These are phyloP conservation scores for Aspergillus sp. DNA, from an alignment of 2,329 filamentous ascomycete genomes.

Conservation along the genomic window DNA sequence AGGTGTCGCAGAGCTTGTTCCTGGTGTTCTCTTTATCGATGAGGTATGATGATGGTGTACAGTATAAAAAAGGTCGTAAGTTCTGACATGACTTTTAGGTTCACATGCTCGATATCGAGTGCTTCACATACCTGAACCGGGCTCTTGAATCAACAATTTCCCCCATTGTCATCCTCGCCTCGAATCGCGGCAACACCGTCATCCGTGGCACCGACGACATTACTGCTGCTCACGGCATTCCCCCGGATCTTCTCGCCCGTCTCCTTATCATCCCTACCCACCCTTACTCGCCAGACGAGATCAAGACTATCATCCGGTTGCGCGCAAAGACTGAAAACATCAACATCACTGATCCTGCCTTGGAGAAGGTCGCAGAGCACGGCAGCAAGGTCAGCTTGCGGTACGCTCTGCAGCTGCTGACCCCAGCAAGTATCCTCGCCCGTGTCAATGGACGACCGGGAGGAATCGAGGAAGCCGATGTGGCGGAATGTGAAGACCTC, in stretches of 20 bases:
- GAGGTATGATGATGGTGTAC: slow-evolving; percentile 59
- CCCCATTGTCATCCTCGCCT: slow-evolving; percentile 94
- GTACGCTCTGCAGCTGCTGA: slow-evolving; percentile 88
- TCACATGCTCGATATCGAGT: slow-evolving; percentile 99
- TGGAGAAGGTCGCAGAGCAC: slow-evolving; percentile 81
- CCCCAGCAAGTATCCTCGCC: slow-evolving; percentile 85
- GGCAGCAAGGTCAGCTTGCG: slow-evolving; percentile 85
- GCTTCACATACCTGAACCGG: slow-evolving; percentile 97
- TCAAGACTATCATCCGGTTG: slow-evolving; percentile 84
- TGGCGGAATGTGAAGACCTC: slow-evolving; percentile 75
- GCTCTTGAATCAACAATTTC: slow-evolving; percentile 94
- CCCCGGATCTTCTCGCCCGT: slow-evolving; percentile 85
- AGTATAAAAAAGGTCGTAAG: neutral
- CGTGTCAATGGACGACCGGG: slow-evolving; percentile 73
- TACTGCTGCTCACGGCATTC: slow-evolving; percentile 86
- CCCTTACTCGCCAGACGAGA: slow-evolving; percentile 81
- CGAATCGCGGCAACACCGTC: slow-evolving; percentile 89
- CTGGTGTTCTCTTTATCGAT: slow-evolving; percentile 96
- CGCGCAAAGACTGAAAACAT: slow-evolving; percentile 79
- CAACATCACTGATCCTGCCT: slow-evolving; percentile 71
- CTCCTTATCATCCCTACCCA: slow-evolving; percentile 95
- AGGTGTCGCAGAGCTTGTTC: slow-evolving; percentile 95
- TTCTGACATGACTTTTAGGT: slow-evolving; percentile 52
- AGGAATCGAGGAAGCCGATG: slow-evolving; percentile 68
- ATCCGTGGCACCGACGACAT: slow-evolving; percentile 80